phyloP scores from a whole-genome alignment of 345 rosid species.

The Orychophragmus violaceus region DNA sequence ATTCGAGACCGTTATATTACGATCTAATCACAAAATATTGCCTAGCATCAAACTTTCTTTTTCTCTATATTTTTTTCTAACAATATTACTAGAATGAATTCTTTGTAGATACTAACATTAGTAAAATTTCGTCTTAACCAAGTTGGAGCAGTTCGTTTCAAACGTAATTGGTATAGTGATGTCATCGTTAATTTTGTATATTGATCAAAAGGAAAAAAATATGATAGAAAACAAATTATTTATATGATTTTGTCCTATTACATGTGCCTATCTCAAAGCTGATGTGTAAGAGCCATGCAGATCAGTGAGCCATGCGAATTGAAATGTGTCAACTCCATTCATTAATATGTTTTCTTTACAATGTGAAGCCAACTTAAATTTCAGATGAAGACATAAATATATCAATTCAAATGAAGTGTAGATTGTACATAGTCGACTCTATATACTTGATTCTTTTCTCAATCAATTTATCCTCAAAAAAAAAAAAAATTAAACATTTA shows the following conservation, averaged over 20 bases:
- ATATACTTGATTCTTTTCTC: constrained; percentile 16
- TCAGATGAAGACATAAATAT: background rate
- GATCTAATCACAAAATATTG: background rate
- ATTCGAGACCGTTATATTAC: background rate
- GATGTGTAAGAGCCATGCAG: constrained; percentile 30
- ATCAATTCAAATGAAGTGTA: background rate
- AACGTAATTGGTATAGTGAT: background rate
- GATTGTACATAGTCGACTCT: constrained; percentile 21
- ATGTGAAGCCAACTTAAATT: background rate
- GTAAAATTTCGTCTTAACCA: background rate
- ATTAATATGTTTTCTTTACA: background rate
- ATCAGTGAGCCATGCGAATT: constrained; percentile 25
- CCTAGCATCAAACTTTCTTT: background rate
- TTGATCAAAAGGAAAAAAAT: background rate
- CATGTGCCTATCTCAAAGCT: constrained; percentile 19
- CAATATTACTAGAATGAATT: background rate
- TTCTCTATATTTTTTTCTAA: background rate
- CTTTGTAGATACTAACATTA: background rate
- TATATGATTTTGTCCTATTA: constrained; percentile 1
- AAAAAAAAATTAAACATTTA: too few species aligned
- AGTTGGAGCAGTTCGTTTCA: background rate
- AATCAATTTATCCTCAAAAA: background rate
- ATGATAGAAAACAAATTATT: background rate
- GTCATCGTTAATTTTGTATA: background rate
- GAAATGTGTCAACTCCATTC: constrained; percentile 24